A percentile compares a stretch with the other conserved stretches of the same genome.
Conservation (phyloP, 164 flowering plant genomes). For the Liquidambar formosana region DNA sequence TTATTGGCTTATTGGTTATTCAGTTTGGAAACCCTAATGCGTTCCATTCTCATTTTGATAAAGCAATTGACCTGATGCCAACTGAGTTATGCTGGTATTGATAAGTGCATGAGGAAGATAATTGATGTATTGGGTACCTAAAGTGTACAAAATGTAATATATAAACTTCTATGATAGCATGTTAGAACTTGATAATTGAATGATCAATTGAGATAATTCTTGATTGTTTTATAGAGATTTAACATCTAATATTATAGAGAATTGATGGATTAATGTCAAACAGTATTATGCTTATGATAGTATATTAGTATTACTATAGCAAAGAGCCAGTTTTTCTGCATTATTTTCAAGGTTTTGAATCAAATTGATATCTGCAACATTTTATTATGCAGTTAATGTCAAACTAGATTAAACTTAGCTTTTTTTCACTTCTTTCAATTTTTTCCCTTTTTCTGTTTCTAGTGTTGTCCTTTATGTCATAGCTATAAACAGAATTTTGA, state of each 20-base stretch:
- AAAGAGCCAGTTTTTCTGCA: neutral
- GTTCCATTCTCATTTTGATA: neutral
- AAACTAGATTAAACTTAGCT: constrained; percentile 1
- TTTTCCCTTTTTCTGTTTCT: neutral
- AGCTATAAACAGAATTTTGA: neutral
- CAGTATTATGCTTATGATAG: too few relatives aligned
- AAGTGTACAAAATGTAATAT: neutral
- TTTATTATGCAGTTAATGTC: too few relatives aligned
- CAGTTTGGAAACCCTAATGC: neutral
- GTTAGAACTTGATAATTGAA: neutral
- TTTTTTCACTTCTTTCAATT: neutral
- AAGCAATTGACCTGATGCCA: neutral
- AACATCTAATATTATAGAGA: too few relatives aligned
- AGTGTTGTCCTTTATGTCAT: neutral
- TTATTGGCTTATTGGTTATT: neutral
- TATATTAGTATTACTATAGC: neutral
- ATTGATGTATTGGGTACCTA: neutral
- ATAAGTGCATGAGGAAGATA: neutral
- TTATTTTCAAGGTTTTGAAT: too few relatives aligned
- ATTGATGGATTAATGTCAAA: neutral
- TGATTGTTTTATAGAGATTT: too few relatives aligned
- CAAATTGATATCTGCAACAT: too few relatives aligned
- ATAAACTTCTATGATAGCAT: neutral
- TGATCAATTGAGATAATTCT: neutral
- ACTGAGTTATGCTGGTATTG: neutral